Percentiles rank a stretch among this genome's conserved stretches.
These are phyloP conservation scores for Fusarium camptoceras DNA, from an alignment of 2,329 filamentous ascomycete genomes.

Conservation along the genomic window DNA sequence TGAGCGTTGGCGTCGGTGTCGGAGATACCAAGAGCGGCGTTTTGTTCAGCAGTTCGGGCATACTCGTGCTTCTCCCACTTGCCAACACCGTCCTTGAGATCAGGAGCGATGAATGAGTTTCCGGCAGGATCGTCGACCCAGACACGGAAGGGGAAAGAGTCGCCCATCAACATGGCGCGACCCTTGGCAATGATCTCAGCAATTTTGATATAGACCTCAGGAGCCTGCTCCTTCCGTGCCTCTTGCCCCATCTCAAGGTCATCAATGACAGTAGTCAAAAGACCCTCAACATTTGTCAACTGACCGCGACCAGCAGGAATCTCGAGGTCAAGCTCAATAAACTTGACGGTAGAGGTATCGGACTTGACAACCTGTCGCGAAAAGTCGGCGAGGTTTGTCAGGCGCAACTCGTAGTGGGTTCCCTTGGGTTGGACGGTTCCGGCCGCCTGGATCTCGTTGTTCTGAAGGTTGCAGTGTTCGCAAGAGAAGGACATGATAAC, in stretches of 20 bases:
- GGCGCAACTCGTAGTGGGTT: constrained; percentile 82
- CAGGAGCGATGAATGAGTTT: constrained; percentile 96
- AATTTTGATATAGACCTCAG: constrained; percentile 83
- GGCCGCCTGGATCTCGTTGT: constrained; percentile 94
- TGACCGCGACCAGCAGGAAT: constrained; percentile 92
- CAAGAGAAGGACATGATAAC: constrained; percentile 98
- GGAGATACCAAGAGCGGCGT: constrained; percentile 83
- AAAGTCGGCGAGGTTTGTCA: constrained; percentile 80
- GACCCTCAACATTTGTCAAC: constrained; percentile 92
- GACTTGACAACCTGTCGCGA: constrained; percentile 92
- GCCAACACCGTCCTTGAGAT: constrained; percentile 79
- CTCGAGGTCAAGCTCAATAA: constrained; percentile 93
- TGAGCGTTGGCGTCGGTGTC: constrained; percentile 69
- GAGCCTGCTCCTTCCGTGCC: constrained; percentile 79
- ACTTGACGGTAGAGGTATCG: constrained; percentile 84
- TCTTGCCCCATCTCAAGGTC: constrained; percentile 86
- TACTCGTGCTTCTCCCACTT: constrained; percentile 93
- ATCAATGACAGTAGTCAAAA: constrained; percentile 80
- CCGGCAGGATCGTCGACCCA: constrained; percentile 91
- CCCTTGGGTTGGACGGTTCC: constrained; percentile 93
- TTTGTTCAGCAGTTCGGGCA: constrained; percentile 84
- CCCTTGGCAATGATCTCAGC: constrained; percentile 80
- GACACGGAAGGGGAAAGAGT: constrained; percentile 87
- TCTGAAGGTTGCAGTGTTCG: constrained; percentile 87
- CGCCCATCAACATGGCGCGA: constrained; percentile 80